Evolutionary conservation across 352 stramenopile genomes (phyloP), one percentile per base, ranked within the genome.

Genomic region (Hyaloperonospora brassicae): DNA sequence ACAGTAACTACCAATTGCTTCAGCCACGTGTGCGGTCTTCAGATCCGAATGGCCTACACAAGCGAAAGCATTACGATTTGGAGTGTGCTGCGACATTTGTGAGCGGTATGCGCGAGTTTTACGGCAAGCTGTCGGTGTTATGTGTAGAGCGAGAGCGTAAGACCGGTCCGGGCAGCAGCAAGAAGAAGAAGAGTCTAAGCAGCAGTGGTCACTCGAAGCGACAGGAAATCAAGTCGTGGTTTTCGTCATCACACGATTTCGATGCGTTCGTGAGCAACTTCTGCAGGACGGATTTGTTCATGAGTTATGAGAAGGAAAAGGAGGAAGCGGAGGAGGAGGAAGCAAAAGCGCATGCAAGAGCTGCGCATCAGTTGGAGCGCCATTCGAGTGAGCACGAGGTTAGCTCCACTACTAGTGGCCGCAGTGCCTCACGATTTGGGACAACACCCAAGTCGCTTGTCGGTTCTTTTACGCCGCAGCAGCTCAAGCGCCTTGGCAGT

Each of bases 221-320:
- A 0, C 78, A 91, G 46, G 81, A 91, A 58, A 80, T 91, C 64
- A 87, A 87, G 63, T 78, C 81, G 34, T 91, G 81, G 81, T 91
- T 91, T 40, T 89, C 79, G 38, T 89, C 78, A 1, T 86, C 78
- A 10, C 81, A 91, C 60, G 81, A 91, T 21, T 88, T 86, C 40
- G 81, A 91, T 50, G 70, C 74, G 35, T 91, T 86, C 39, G 78
- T 87, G n/a, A 71, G 88, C 48, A 75, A 73, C n/a, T 89, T 91
- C 31, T 52, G 79, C 13, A 68, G 67, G 14, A 74, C 77, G 8
- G 55, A 71, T 7, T 60, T 89, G 40, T 75, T 83, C 21, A 34
- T 70, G 27, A 57, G 53, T 30, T 84, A 77, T 25, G 68, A 78
- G 38, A 72, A 75, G 39, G 66, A 81, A 22, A 70, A 70, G 30